Percentiles rank a stretch among this genome's conserved stretches.
phyloP scores from a whole-genome alignment of 129 eudicot genomes.

The Lonicera japonica region DNA sequence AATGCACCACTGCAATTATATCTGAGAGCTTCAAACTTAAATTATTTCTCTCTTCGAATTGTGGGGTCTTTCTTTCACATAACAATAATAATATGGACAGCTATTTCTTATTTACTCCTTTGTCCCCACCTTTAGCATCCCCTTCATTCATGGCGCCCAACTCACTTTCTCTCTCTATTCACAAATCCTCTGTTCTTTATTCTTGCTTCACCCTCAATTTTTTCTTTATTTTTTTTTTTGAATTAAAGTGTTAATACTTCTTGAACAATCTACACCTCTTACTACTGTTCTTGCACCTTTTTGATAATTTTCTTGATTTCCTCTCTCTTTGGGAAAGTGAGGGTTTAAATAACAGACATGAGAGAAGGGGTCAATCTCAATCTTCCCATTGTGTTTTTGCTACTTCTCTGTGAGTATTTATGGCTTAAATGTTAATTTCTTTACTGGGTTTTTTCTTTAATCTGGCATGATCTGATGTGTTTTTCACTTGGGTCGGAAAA shows the following conservation, averaged over 20 bases:
- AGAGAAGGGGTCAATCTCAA: constrained; percentile 36
- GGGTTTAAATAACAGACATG: constrained; percentile 41
- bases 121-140: constrained; percentile 7
- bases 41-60: constrained; percentile 2
- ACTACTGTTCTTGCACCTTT: not conserved
- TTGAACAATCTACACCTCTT: constrained; percentile 8
- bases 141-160: constrained; percentile 61
- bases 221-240: constrained; percentile 10
- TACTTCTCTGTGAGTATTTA: constrained; percentile 50
- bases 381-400: constrained; percentile 33
- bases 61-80: constrained; percentile 24
- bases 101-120: constrained; percentile 26
- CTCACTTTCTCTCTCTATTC: constrained; percentile 22
- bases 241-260: constrained; percentile 12
- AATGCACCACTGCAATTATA: constrained; percentile 22
- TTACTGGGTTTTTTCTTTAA: constrained; percentile 4
- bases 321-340: constrained; percentile 4
- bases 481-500: constrained; percentile 22
- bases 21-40: constrained; percentile 12
- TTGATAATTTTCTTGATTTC: no score
- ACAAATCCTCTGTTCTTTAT: constrained; percentile 20
- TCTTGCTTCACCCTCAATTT: constrained; percentile 12
- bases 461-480: constrained; percentile 27
- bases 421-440: constrained; percentile 13
- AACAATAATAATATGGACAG: constrained; percentile 37